Percentiles rank a stretch among this genome's conserved stretches.
phyloP scores from a whole-genome alignment of 2,329 filamentous ascomycete species.

The Pseudocercospora pini-densiflorae region DNA sequence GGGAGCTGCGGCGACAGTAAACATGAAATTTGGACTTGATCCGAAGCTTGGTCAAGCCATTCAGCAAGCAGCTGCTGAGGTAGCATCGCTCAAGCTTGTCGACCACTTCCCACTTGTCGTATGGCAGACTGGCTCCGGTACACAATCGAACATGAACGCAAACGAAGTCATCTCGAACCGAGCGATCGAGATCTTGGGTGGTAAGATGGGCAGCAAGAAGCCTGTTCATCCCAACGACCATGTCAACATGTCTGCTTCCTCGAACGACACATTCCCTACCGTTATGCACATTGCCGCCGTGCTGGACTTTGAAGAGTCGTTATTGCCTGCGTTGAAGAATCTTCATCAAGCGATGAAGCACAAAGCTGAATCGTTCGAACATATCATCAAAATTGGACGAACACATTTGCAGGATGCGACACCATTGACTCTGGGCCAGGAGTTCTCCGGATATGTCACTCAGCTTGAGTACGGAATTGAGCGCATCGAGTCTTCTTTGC shows the following conservation, averaged over 20 bases:
- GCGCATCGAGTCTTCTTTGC: constrained; percentile 80
- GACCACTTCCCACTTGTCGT: constrained; percentile 99
- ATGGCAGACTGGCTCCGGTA: constrained; percentile 98
- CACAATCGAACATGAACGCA: constrained; percentile 99
- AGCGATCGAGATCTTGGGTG: constrained; percentile 95
- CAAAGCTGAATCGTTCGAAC: constrained; percentile 87
- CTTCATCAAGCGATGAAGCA: constrained; percentile 82
- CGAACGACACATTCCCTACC: constrained; percentile 99
- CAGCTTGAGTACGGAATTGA: constrained; percentile 91
- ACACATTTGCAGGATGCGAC: constrained; percentile 98
- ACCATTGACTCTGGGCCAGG: constrained; percentile 91
- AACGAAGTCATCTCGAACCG: constrained; percentile 99
- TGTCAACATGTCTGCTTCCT: constrained; percentile 98
- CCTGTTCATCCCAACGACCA: constrained; percentile 99
- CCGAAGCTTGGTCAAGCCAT: constrained; percentile 89
- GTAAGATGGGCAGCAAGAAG: constrained; percentile 94
- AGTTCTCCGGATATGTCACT: constrained; percentile 96
- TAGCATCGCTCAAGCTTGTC: constrained; percentile 88
- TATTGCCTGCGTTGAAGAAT: constrained; percentile 81
- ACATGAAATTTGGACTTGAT: constrained; percentile 93
- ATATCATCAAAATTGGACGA: constrained; percentile 98
- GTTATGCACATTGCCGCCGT: constrained; percentile 99
- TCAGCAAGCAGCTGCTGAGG: constrained; percentile 90
- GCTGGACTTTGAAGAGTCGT: constrained; percentile 83
- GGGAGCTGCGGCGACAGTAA: constrained; percentile 92